A percentile compares a stretch with the other conserved stretches of the same genome.
Conservation (phyloP, 169 alveolate species). For the Cyclospora cayetanensis region DNA sequence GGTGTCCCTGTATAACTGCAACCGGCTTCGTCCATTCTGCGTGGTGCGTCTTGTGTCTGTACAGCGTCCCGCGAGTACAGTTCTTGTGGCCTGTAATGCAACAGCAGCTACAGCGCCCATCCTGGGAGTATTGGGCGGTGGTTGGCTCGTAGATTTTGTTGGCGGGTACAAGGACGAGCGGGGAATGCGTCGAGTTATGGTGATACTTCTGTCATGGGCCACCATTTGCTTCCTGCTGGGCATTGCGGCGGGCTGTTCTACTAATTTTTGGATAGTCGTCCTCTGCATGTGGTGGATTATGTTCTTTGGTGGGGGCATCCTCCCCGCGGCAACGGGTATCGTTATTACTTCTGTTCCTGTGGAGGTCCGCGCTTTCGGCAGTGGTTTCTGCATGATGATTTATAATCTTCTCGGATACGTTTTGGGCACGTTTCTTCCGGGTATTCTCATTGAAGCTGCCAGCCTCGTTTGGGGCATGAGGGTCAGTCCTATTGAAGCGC, state of each 20-base stretch:
- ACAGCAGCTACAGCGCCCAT: slow-evolving; percentile 68
- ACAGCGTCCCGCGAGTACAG: slow-evolving; percentile 17
- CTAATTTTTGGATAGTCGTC: background rate
- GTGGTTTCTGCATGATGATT: slow-evolving; percentile 69
- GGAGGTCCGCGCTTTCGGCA: slow-evolving; percentile 63
- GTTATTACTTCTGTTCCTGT: slow-evolving; percentile 66
- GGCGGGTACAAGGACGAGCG: slow-evolving; percentile 61
- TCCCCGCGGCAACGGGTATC: slow-evolving; percentile 67
- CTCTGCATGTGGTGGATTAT: slow-evolving; percentile 54
- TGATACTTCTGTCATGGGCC: slow-evolving; percentile 12
- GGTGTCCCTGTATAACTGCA: too few species aligned
- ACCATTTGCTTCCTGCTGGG: slow-evolving; percentile 10
- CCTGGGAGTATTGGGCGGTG: slow-evolving; percentile 59
- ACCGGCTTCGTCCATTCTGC: background rate
- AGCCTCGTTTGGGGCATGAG: slow-evolving; percentile 63
- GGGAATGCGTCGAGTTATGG: slow-evolving; percentile 36
- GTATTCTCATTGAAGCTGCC: slow-evolving; percentile 51
- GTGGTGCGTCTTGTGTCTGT: background rate
- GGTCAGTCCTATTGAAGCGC: background rate
- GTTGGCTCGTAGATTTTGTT: slow-evolving; percentile 35
- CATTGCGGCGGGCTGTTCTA: slow-evolving; percentile 21
- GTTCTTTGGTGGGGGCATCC: slow-evolving; percentile 63
- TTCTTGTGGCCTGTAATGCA: slow-evolving; percentile 32
- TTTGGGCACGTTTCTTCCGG: slow-evolving; percentile 60
- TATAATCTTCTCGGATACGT: slow-evolving; percentile 67